Evolutionary conservation across 2,329 filamentous ascomycete genomes (phyloP).

Genomic region (Ceratocystis variospora): DNA sequence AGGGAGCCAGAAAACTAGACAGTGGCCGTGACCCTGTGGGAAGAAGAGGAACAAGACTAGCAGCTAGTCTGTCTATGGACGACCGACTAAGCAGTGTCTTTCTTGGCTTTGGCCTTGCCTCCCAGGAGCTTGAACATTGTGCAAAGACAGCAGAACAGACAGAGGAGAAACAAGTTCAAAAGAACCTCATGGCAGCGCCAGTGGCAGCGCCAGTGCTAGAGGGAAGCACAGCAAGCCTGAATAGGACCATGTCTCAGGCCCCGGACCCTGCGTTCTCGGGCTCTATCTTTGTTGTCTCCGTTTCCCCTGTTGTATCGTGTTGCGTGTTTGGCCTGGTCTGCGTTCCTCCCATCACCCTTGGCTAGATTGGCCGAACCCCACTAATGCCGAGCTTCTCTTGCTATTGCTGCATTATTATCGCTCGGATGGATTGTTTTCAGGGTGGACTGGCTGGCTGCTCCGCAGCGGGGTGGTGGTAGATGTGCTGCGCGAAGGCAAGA

Average conservation of each 20-base stretch:
- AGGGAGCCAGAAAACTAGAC: not conserved
- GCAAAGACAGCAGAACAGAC: too few relatives aligned
- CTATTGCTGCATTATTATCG: not conserved
- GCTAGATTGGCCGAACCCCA: constrained; percentile 6
- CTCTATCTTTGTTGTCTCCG: constrained; percentile 6
- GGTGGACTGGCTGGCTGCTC: too few relatives aligned
- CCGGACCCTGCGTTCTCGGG: not conserved
- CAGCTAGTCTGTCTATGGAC: not conserved
- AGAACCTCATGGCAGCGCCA: not conserved
- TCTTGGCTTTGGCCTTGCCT: too few relatives aligned
- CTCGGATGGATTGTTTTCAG: not conserved
- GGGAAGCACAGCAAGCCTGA: not conserved
- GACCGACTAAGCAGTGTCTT: too few relatives aligned
- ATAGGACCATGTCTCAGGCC: not conserved
- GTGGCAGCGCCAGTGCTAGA: not conserved
- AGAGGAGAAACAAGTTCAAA: too few relatives aligned
- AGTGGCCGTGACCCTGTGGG: not conserved
- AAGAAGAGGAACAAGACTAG: not conserved
- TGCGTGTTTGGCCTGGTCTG: not conserved
- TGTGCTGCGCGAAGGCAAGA: too few relatives aligned
- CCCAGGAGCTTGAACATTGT: too few relatives aligned
- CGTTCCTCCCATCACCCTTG: not conserved
- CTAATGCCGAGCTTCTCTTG: not conserved
- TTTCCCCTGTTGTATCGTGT: not conserved
- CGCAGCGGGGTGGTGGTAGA: too few relatives aligned